Base-by-base conservation (phyloP, 2,329 filamentous ascomycete species). In the Neonectria faginata region DNA sequence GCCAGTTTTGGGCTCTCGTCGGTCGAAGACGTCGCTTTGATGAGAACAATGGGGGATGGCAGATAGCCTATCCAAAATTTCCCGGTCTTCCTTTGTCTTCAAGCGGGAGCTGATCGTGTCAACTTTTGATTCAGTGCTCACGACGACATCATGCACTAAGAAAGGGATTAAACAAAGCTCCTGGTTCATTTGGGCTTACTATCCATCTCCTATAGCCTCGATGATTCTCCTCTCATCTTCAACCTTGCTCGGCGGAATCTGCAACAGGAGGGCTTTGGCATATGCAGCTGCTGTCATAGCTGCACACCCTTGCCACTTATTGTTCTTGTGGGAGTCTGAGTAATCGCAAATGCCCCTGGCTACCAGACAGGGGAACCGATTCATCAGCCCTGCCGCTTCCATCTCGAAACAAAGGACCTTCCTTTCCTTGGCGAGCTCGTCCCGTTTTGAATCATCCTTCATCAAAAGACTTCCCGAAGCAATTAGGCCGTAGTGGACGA, bases 291-390 rank as follows among this genome's bases (percentile, higher is more conserved):
- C 78, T 0, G 69, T 70, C 2, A 69, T 70, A 0, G 79, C 77
- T 0, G 79, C 79, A 59, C 79, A 79, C 0, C 29, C 25, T 18
- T 79, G 75, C 79, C 77, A 81, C 3, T 25, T 9, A 0, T 68
- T 25, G 6, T 65, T 67, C 41, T 60, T 68, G 60, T 81, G 78
- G 0, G 70, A 73, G 57, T 82, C 79, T 3, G 77, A 68, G 52
- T 80, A 81, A 44, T 79, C 75, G 25, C 74, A 81, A 0, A 81
- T 76, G 0, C 78, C 79, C 2, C 78, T 71, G 12, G 81, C 75
- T 0, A 77, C 70, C 0, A 80, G 31, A 20, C 75, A 80, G 0
- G 74, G 75, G 3, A 77, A 68, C 0, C 65, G 62, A 3, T 68
- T 62, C 60, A 62, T 67, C 2, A 76, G 25, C 0, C 72, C 75